A percentile compares a stretch with the other conserved stretches of the same genome.
Evolutionary conservation across 345 rosid species (phyloP).

Genomic region (Bruguiera parviflora): DNA sequence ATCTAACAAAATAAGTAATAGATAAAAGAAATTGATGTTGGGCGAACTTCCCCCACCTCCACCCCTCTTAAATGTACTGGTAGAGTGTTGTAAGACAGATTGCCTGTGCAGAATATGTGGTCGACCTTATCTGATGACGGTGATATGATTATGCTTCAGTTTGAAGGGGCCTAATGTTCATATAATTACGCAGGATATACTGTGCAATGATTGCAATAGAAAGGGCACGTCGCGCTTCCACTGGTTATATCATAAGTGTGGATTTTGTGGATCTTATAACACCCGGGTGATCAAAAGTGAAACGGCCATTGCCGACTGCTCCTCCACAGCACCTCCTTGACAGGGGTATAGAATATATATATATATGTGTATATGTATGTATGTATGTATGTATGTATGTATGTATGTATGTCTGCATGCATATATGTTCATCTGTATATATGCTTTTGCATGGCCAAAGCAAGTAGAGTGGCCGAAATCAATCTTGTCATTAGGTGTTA

Average conservation of each 20-base stretch:
- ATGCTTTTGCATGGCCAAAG: neutral
- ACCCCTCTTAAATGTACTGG: too few relatives aligned
- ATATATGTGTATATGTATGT: neutral
- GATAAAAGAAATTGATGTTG: too few relatives aligned
- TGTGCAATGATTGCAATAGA: slow-evolving; percentile 69
- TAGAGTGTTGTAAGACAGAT: too few relatives aligned
- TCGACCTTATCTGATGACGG: too few relatives aligned
- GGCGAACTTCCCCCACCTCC: too few relatives aligned
- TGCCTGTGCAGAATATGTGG: too few relatives aligned
- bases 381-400: neutral
- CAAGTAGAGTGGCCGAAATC: too few relatives aligned
- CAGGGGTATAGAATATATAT: neutral
- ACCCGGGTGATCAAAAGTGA: slow-evolving; percentile 65
- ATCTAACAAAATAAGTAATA: too few relatives aligned
- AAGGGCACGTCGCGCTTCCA: slow-evolving; percentile 63
- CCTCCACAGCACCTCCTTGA: slow-evolving; percentile 16
- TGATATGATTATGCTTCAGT: neutral
- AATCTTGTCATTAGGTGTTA: too few relatives aligned
- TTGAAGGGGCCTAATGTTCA: neutral
- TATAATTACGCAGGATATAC: slow-evolving; percentile 49
- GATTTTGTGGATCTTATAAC: slow-evolving; percentile 71
- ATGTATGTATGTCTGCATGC: neutral
- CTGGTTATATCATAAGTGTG: slow-evolving; percentile 80
- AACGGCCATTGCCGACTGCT: slow-evolving; percentile 30
- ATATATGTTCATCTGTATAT: neutral